Base-by-base conservation (phyloP, 2,329 filamentous ascomycete species). In the Metarhizium sp. region DNA sequence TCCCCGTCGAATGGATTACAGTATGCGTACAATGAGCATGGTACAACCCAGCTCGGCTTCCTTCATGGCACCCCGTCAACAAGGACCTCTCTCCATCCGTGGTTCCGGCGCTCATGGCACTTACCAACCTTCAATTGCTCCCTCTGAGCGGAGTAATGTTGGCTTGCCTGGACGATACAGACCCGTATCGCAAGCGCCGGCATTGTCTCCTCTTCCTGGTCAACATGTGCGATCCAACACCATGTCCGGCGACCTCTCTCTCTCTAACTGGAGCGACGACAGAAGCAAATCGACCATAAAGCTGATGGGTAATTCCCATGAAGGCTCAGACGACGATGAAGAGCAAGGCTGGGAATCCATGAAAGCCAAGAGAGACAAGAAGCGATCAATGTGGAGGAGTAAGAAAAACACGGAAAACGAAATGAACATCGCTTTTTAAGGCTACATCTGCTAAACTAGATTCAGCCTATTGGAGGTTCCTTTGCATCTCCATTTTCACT, bases 91-190 rank as follows among this genome's bases (percentile, higher is more conserved):
- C 55, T 70, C 48, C 61, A 62, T 54, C 53, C 60, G 52, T 18
- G 66, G 64, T 42, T 58, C 57, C 70, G 80, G 74, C 50, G 70
- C 3, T 8, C 45, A 48, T 6, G 45, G 71, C 52, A 84, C 82
- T 8, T 97, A 97, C 71, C 81, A 91, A 1, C 85, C 91, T 1
- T 97, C 92, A 1, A 95, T 99, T 61, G 92, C 94, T 2, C 94
- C 94, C 1, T 96, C 90, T 5, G 94, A 97, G 73, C 87, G 94
- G 58, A 97, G 92, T 77, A 97, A 95, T 68, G 77, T 96, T 58
- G 94, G 94, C 16, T 79, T 95, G 53, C 91, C 94, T 8, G 86
- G 90, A 36, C 85, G 94, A 48, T 99, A 99, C 72, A 83, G 94
- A 49, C 91, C 94, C 1, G 92, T 97, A 1, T 91, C 89, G 0